phyloP scores from a whole-genome alignment of 2,329 filamentous ascomycete species.

The Ceratocystis huliohia region DNA sequence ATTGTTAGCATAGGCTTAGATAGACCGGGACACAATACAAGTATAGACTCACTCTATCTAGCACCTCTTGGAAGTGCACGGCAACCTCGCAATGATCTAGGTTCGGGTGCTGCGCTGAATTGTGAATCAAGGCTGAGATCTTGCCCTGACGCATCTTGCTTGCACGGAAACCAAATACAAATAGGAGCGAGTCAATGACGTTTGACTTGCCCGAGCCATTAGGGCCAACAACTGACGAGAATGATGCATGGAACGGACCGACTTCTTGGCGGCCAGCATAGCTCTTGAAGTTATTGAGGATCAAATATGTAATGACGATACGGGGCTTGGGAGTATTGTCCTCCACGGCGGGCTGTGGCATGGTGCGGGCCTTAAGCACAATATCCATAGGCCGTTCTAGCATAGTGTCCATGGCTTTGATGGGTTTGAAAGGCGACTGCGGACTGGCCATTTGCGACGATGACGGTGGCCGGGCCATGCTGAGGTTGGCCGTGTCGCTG shows the following conservation, averaged over 20 bases:
- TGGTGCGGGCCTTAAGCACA: constrained; percentile 69
- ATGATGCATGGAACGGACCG: constrained; percentile 90
- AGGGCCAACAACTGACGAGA: constrained; percentile 93
- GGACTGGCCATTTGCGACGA: constrained; percentile 30
- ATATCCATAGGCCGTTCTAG: constrained; percentile 91
- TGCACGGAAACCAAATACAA: constrained; percentile 97
- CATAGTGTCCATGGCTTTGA: constrained; percentile 63
- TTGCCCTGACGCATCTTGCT: constrained; percentile 99
- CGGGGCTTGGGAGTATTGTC: constrained; percentile 66
- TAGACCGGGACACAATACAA: neutral
- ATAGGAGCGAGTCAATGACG: constrained; percentile 92
- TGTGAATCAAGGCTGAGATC: constrained; percentile 94
- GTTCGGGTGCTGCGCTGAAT: constrained; percentile 76
- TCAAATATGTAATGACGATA: constrained; percentile 83
- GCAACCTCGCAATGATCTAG: constrained; percentile 89
- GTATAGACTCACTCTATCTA: constrained; percentile 52
- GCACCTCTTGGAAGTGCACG: constrained; percentile 90
- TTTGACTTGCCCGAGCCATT: constrained; percentile 98
- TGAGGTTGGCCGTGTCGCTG: constrained; percentile 41
- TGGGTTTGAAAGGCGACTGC: constrained; percentile 49
- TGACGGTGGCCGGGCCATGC: constrained; percentile 39
- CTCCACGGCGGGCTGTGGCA: constrained; percentile 56
- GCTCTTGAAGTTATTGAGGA: constrained; percentile 96
- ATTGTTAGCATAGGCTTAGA: constrained; percentile 23
- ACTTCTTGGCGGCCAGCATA: constrained; percentile 93